phyloP scores from a whole-genome alignment of 441 rosid genomes.

The Populus hybrid region DNA sequence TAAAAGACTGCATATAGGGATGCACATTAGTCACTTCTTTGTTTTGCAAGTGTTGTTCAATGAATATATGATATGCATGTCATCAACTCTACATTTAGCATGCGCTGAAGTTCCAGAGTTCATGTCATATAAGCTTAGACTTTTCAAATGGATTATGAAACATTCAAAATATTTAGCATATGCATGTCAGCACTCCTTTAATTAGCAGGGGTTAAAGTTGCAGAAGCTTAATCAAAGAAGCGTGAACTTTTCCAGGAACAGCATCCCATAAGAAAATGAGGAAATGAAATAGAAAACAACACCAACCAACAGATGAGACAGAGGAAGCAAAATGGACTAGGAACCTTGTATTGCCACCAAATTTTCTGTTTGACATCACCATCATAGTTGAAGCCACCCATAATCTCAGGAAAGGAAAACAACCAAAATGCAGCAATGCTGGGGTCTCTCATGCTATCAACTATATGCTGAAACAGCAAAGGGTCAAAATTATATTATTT shows the following conservation, averaged over 20 bases:
- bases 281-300: not conserved
- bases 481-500: constrained; percentile 7
- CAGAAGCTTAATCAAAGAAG: not conserved
- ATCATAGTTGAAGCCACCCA: constrained; percentile 81
- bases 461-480: constrained; percentile 69
- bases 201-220: not conserved
- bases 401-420: constrained; percentile 75
- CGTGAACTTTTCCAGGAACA: not conserved
- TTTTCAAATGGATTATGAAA: not conserved
- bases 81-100: not conserved
- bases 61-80: not conserved
- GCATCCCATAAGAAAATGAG: not conserved
- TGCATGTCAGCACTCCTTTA: not conserved
- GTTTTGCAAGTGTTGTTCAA: not conserved
- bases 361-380: constrained; percentile 78
- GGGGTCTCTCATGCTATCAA: constrained; percentile 94
- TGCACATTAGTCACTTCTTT: not conserved
- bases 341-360: constrained; percentile 92
- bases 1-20: not conserved
- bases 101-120: not conserved
- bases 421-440: constrained; percentile 96
- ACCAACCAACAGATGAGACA: not conserved
- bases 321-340: constrained; percentile 9
- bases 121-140: not conserved
- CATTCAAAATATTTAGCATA: not conserved